phyloP scores from a whole-genome alignment of 306 rosid genomes.

The Quercus mongolica region DNA sequence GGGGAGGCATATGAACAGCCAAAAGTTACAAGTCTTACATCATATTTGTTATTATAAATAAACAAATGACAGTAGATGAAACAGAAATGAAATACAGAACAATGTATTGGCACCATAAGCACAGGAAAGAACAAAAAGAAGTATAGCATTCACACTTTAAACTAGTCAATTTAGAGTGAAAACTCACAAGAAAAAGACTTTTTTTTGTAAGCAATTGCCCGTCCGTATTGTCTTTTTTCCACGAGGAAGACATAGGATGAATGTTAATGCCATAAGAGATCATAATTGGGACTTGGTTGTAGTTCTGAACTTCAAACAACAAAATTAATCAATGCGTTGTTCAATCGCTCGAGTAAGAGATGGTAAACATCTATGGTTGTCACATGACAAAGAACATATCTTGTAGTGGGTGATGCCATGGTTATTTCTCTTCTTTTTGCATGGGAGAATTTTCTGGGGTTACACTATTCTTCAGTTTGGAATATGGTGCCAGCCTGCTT shows the following conservation, averaged over 20 bases:
- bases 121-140: constrained; percentile 18
- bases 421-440: no score
- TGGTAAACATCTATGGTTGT: no score
- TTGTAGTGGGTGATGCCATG: no score
- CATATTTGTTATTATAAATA: not conserved
- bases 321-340: not conserved
- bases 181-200: not conserved
- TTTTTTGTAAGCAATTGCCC: no score
- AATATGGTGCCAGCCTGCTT: no score
- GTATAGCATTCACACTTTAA: constrained; percentile 18
- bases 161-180: constrained; percentile 14
- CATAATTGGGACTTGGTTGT: not conserved
- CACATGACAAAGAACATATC: no score
- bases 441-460: no score
- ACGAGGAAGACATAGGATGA: not conserved
- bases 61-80: constrained; percentile 1
- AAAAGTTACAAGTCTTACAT: not conserved
- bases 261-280: not conserved
- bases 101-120: not conserved
- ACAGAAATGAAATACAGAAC: constrained; percentile 12
- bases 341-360: not conserved
- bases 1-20: not conserved
- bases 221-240: not conserved
- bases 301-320: not conserved
- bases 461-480: no score